phyloP scores from a whole-genome alignment of 805 yeast genomes.

The Starmerella sp. region DNA sequence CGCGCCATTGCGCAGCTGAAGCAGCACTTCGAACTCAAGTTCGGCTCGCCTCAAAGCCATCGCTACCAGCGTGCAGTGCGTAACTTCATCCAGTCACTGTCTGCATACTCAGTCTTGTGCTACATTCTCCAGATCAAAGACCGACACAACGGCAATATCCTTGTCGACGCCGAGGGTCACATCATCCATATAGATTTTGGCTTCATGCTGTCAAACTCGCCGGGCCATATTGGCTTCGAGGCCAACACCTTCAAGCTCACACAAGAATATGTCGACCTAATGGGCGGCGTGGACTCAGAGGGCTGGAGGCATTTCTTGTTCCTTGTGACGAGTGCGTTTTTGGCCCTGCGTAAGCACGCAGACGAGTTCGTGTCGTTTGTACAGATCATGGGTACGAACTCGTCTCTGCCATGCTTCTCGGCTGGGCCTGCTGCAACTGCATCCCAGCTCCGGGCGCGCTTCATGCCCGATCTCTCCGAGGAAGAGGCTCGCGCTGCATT shows the following conservation, averaged over 20 bases:
- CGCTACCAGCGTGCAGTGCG: constrained; percentile 66
- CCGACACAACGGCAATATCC: constrained; percentile 94
- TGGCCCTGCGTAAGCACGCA: constrained; percentile 57
- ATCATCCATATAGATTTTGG: constrained; percentile 89
- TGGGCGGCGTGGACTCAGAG: constrained; percentile 67
- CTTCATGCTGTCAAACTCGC: constrained; percentile 80
- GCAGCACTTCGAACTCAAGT: constrained; percentile 69
- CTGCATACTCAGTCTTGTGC: constrained; percentile 87
- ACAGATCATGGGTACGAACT: constrained; percentile 87
- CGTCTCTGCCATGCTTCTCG: constrained; percentile 80
- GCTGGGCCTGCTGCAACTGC: constrained; percentile 71
- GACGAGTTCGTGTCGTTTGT: constrained; percentile 72
- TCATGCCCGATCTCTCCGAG: constrained; percentile 66
- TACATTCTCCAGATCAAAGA: constrained; percentile 89
- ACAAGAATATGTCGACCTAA: constrained; percentile 71
- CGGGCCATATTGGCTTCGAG: constrained; percentile 87
- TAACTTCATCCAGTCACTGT: constrained; percentile 74
- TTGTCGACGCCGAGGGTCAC: constrained; percentile 93
- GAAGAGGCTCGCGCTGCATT: constrained; percentile 66
- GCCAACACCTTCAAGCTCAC: constrained; percentile 95
- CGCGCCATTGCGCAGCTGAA: constrained; percentile 56
- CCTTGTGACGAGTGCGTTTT: constrained; percentile 62
- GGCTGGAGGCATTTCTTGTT: constrained; percentile 49
- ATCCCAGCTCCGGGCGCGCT: constrained; percentile 63
- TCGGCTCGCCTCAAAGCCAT: constrained; percentile 46